Percentiles rank a stretch among this genome's conserved stretches.
These are phyloP conservation scores for Penicillium crystallinum DNA, from an alignment of 495 filamentous ascomycete genomes.

Conservation along the genomic window DNA sequence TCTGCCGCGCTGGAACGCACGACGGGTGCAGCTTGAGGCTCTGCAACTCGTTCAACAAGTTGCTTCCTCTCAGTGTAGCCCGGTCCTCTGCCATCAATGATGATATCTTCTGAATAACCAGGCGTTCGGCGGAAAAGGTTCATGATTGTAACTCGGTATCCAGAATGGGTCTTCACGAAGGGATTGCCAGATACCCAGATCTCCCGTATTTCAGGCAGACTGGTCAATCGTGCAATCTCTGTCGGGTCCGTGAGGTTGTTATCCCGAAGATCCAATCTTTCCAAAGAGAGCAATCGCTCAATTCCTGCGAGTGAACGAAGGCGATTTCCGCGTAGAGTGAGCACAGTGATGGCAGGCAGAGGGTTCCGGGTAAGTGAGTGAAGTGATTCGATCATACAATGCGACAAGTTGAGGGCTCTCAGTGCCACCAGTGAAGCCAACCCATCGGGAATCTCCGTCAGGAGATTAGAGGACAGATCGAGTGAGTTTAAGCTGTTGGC, in stretches of 20 bases:
- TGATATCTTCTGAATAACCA: constrained; percentile 83
- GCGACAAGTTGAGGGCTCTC: constrained; percentile 82
- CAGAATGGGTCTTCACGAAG: constrained; percentile 79
- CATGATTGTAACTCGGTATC: constrained; percentile 86
- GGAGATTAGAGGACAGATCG: constrained; percentile 87
- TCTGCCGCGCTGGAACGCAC: constrained; percentile 59
- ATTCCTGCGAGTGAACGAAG: constrained; percentile 85
- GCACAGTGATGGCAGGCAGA: constrained; percentile 84
- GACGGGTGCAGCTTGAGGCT: constrained; percentile 68
- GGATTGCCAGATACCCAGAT: constrained; percentile 88
- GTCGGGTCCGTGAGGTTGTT: constrained; percentile 87
- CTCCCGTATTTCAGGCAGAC: constrained; percentile 84
- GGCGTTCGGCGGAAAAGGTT: constrained; percentile 93
- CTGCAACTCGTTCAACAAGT: constrained; percentile 73
- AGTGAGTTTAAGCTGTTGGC: constrained; percentile 83
- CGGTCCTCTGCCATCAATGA: constrained; percentile 78
- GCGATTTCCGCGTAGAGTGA: constrained; percentile 88
- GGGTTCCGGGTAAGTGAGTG: constrained; percentile 83
- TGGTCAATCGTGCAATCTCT: constrained; percentile 83
- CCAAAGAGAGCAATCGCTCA: constrained; percentile 80
- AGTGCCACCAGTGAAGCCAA: constrained; percentile 75
- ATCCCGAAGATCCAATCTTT: constrained; percentile 86
- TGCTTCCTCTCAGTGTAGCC: constrained; percentile 77
- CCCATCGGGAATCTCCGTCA: constrained; percentile 85
- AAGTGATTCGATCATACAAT: constrained; percentile 95